Percentiles rank a stretch among this genome's conserved stretches.
Conservation (phyloP, 2,329 filamentous ascomycete species). For the Fusarium palustre region DNA sequence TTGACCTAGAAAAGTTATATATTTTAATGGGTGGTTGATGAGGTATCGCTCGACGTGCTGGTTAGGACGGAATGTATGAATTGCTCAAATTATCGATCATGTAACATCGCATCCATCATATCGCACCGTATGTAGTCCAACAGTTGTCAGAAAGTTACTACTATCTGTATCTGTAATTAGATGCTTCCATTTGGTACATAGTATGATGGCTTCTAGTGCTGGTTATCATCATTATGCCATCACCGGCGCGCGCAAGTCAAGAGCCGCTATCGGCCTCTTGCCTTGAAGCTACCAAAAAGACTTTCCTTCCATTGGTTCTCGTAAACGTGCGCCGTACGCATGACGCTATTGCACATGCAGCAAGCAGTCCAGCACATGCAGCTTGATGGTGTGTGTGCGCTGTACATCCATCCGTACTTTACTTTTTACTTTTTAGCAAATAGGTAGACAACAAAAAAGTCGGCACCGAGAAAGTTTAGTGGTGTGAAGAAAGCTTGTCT, state of each 20-base stretch:
- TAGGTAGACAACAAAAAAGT: constrained; percentile 2
- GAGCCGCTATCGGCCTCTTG: constrained; percentile 35
- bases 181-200: background rate
- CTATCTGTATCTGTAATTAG: background rate
- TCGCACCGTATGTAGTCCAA: constrained; percentile 26
- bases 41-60: constrained; percentile 38
- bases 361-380: constrained; percentile 19
- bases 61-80: constrained; percentile 18
- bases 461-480: constrained; percentile 29
- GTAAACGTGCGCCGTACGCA: constrained; percentile 35
- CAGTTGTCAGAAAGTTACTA: constrained; percentile 7
- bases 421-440: background rate
- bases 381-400: constrained; percentile 2
- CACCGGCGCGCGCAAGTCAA: constrained; percentile 29
- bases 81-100: constrained; percentile 7
- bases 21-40: constrained; percentile 18
- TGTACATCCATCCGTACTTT: constrained; percentile 10
- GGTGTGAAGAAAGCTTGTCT: constrained; percentile 21
- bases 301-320: constrained; percentile 34
- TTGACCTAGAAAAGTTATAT: background rate
- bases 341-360: constrained; percentile 45
- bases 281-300: constrained; percentile 32
- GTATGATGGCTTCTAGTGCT: constrained; percentile 8
- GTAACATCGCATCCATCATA: background rate
- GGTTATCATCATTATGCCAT: constrained; percentile 35